A percentile compares a stretch with the other conserved stretches of the same genome.
Evolutionary conservation across 2,329 filamentous ascomycete species (phyloP).

Genomic region (Cladosporium sp.): DNA sequence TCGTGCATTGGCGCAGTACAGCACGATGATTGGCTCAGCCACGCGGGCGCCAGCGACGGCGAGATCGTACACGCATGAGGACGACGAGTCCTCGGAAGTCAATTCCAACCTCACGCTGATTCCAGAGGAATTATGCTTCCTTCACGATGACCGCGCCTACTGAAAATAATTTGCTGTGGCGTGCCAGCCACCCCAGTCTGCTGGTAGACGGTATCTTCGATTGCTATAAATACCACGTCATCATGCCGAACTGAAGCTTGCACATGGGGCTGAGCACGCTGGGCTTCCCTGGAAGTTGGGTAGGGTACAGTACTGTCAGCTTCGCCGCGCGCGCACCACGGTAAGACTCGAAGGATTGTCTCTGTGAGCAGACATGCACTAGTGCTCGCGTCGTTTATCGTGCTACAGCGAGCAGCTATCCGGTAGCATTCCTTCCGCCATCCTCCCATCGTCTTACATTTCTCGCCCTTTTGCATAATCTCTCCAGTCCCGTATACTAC

Average conservation of each 20-base stretch:
- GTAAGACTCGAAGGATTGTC: conserved; percentile 1
- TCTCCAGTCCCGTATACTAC: neutral
- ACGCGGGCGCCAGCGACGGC: neutral
- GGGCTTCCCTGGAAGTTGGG: neutral
- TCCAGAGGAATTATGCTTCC: neutral
- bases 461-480: neutral
- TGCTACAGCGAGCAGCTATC: neutral
- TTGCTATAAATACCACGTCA: conserved; percentile 3
- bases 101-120: neutral
- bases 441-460: neutral
- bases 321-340: neutral
- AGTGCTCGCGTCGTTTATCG: neutral
- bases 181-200: neutral
- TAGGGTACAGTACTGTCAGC: neutral
- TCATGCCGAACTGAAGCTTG: neutral
- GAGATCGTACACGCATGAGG: neutral
- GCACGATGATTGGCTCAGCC: neutral
- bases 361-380: neutral
- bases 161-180: too few relatives aligned
- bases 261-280: neutral
- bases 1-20: neutral
- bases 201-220: neutral
- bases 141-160: too few relatives aligned
- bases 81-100: too few relatives aligned
- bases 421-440: neutral